Conservation (phyloP, 495 filamentous ascomycete species). For the Aspergillus campestris region DNA sequence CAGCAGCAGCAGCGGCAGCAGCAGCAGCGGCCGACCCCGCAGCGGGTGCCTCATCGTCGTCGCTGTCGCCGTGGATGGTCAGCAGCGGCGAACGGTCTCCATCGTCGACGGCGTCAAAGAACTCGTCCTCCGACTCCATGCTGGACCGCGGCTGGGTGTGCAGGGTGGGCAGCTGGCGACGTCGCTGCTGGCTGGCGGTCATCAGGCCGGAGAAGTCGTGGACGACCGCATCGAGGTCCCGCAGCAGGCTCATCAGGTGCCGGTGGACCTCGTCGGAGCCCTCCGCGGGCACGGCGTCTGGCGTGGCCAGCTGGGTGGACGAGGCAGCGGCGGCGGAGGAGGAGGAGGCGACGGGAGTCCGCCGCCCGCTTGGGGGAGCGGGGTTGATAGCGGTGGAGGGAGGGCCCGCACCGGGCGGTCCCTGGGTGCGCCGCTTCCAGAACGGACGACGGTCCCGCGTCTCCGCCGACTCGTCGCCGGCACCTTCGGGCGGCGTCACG, state of each 20-base stretch:
- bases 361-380: no score
- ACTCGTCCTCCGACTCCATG: conserved; percentile 82
- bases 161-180: conserved; percentile 49
- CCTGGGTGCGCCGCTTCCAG: conserved; percentile 83
- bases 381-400: no score
- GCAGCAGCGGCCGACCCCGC: conserved; percentile 13
- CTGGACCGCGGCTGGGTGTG: conserved; percentile 57
- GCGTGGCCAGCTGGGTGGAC: conserved; percentile 50
- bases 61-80: conserved; percentile 57
- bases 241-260: conserved; percentile 68
- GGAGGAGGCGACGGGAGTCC: no score
- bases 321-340: conserved; percentile 35
- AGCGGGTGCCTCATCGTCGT: conserved; percentile 32
- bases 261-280: conserved; percentile 51
- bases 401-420: conserved; percentile 5
- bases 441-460: conserved; percentile 49
- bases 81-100: conserved; percentile 60
- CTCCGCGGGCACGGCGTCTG: conserved; percentile 17
- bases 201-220: conserved; percentile 72
- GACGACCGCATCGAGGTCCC: conserved; percentile 75
- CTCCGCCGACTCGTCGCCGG: conserved; percentile 27
- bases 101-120: conserved; percentile 83
- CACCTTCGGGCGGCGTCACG: conserved; percentile 8
- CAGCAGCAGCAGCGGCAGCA: conserved; percentile 12
- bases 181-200: conserved; percentile 66